Evolutionary conservation across 305 asterid species (phyloP).

Genomic region (Fraxinus dipetala): DNA sequence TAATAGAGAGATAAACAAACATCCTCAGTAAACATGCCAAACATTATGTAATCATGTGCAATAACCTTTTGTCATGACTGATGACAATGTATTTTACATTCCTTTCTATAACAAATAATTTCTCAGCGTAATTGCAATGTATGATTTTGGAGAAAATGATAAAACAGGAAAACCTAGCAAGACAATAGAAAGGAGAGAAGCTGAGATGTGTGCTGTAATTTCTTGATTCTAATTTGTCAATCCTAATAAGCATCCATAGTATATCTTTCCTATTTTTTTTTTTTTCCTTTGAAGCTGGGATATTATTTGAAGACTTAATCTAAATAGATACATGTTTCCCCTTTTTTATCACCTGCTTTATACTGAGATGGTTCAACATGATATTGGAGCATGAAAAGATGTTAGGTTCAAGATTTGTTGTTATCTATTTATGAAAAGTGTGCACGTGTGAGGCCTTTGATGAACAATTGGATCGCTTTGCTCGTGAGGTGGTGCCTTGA

Average conservation of each 20-base stretch:
- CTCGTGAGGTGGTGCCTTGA: not conserved
- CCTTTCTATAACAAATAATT: not conserved
- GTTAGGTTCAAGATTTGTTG: not conserved
- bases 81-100: not conserved
- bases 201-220: not conserved
- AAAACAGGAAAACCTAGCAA: not conserved
- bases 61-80: not conserved
- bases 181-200: constrained; percentile 1
- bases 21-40: not conserved
- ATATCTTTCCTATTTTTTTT: not conserved
- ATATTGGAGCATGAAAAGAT: not conserved
- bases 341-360: not conserved
- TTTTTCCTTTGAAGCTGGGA: not conserved
- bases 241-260: not conserved
- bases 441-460: not conserved
- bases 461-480: not conserved
- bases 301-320: not conserved
- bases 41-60: not conserved
- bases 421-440: not conserved
- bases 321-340: not conserved
- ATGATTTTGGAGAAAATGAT: not conserved
- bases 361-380: not conserved
- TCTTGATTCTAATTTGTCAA: not conserved
- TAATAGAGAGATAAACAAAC: not conserved
- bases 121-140: not conserved